Conservation (phyloP, 1,284 basidiomycete genomes). For the Earliella scabrosa region DNA sequence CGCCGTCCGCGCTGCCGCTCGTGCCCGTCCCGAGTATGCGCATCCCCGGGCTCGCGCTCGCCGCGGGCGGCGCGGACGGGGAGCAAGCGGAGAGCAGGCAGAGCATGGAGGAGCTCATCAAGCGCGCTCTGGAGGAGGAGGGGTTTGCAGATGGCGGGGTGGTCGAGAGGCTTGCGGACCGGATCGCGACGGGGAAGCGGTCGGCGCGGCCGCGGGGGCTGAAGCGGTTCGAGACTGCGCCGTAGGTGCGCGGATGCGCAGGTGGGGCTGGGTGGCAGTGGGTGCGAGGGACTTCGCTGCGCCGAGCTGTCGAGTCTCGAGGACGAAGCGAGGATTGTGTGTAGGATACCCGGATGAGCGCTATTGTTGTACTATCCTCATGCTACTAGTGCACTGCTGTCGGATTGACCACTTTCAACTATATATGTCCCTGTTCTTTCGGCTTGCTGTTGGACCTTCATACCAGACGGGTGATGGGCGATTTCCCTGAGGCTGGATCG, state of each 20-base stretch:
- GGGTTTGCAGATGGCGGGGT: conserved; percentile 50
- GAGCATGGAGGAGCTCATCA: conserved; percentile 86
- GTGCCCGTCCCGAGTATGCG: conserved; percentile 72
- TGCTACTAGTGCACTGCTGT: conserved; percentile 10
- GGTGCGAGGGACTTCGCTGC: too few relatives aligned
- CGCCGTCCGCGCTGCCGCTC: conserved; percentile 43
- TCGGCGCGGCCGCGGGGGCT: conserved; percentile 53
- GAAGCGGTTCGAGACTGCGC: conserved; percentile 67
- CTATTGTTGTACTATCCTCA: conserved; percentile 9
- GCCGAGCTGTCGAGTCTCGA: background rate
- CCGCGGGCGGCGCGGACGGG: conserved; percentile 16
- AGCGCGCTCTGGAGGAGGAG: conserved; percentile 70
- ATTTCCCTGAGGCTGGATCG: background rate
- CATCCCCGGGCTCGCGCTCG: conserved; percentile 39
- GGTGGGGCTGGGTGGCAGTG: background rate
- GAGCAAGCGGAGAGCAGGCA: conserved; percentile 4
- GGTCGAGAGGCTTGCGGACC: conserved; percentile 63
- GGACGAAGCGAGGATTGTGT: background rate
- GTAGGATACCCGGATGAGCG: conserved; percentile 13
- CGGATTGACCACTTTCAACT: background rate
- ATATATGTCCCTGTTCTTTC: background rate
- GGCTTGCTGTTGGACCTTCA: background rate
- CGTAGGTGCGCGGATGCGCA: background rate
- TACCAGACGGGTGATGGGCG: too few relatives aligned
- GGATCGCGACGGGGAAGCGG: conserved; percentile 56